Evolutionary conservation across 306 rosid species (phyloP), one percentile per base, ranked within the genome.

Genomic region (Vigna angularis): DNA sequence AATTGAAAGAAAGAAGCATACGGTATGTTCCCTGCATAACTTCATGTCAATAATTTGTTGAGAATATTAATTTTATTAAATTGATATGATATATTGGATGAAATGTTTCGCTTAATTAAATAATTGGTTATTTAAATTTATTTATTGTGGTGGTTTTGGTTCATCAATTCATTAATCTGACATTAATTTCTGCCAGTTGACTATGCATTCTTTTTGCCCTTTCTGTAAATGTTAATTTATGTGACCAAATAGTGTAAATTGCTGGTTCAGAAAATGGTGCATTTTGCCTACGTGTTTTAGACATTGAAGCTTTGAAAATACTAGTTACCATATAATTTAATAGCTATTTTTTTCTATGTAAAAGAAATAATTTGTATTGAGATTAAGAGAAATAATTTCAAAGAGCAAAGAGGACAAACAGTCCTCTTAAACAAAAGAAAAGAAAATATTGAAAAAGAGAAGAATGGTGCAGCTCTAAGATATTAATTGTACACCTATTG

Each of bases 1-100:
- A 85, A 63, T 76, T 84, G 73, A 83, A 86, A 95, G 98, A 91
- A 90, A 89, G 99, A 95, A 88, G 52, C 88, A 74, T 95, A 88
- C 73, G 98, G 99, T 95, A 87, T 79, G 99, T 87, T 6, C 75
- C 74, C 65, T 72, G n/a, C 48, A 32, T 72, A 64, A 72, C 80
- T 79, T 58, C 70, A 30, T 70, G 59, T 66, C 42, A 75, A 53
- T 55, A 17, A 47, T 72, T 56, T 70, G 55, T 66, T 62, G 57
- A 58, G 58, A 73, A 57, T 40, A 58, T 72, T 71, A 32, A 45
- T 51, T 51, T 56, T 72, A 14, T 42, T 64, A 70, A 30, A 65
- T 65, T 71, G 55, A 55, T 71, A 32, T 71, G 72, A 61, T 64
- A 75, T 70, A n/a, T 58, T 48, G 38, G 24, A 8, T 71, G 36